Conservation (phyloP, 2,329 filamentous ascomycete genomes). For the Trichoderma semiorbis region DNA sequence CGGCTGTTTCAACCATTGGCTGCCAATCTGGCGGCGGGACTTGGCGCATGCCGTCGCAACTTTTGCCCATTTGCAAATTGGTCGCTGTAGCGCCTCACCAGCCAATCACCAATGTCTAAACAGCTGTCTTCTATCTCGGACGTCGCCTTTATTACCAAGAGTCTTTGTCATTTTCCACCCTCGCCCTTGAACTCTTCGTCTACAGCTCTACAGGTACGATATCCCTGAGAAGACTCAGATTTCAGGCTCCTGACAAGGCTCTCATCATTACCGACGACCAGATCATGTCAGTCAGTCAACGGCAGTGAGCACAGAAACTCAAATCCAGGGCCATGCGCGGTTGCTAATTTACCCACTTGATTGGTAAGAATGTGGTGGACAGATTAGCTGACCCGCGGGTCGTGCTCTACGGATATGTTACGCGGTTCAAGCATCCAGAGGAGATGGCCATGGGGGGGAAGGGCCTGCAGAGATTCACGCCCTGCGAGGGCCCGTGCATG, state of each 20-base stretch:
- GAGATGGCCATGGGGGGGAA: background rate
- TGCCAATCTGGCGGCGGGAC: background rate
- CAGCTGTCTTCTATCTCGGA: background rate
- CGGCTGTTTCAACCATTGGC: conserved; percentile 13
- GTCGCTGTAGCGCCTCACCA: background rate
- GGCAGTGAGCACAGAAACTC: background rate
- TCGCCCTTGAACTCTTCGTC: background rate
- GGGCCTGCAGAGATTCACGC: background rate
- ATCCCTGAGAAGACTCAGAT: background rate
- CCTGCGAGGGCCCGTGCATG: background rate
- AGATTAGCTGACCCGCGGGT: background rate
- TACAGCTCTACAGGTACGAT: background rate
- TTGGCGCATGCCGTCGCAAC: background rate
- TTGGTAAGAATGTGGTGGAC: background rate
- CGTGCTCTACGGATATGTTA: background rate
- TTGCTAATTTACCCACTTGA: background rate
- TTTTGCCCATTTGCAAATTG: background rate
- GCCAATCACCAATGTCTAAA: background rate
- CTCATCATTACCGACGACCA: background rate
- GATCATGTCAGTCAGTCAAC: background rate
- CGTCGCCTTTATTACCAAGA: background rate
- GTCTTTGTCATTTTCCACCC: background rate
- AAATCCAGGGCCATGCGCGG: background rate
- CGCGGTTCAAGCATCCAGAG: background rate
- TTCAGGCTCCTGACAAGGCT: background rate